Evolutionary conservation across 2,329 filamentous ascomycete genomes (phyloP), one percentile per base, ranked within the genome.

Genomic region (Cercospora brassicicola): DNA sequence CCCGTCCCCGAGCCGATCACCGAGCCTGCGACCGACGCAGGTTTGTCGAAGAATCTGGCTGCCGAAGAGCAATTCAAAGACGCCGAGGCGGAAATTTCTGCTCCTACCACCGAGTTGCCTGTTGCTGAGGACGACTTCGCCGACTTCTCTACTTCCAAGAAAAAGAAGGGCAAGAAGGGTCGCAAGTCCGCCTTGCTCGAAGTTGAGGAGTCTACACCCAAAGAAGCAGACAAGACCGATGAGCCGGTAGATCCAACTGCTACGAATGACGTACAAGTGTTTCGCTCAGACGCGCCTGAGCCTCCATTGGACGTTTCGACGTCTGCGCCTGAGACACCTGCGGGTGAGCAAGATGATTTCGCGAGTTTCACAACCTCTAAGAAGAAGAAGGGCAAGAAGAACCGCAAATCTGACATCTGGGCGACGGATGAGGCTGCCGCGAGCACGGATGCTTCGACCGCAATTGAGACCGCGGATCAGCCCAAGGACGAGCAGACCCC

Each of bases 321-420:
- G 36, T n/a, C 36, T 15, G 8, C 36, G 36, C 36, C 36, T 7
- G 36, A 42, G 36, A 42, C 13, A 42, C 5, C 3, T 42, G 36
- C 36, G 5, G 36, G 36, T 15, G 36, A 42, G 36, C 36, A 42
- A 23, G 57, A 59, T 33, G 57, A 59, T 7, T 36, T 59, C 31
- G 30, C 57, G 11, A 39, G 31, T 15, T 59, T 59, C 57, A 39
- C 57, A 8, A 33, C 31, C 33, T 59, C 57, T 11, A 59, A 59
- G 36, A 60, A 55, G 11, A 45, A 64, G 48, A 78, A 78, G 15
- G 23, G 39, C 23, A 62, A 79, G 39, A 66, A 66, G 42, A 20
- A 26, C 20, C 48, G 48, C 48, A 53, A 53, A 53, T 13, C 48
- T 15, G 48, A 53, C 13, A 8, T 53, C 26, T 53, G 48, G 48